Evolutionary conservation across 1,284 basidiomycete species (phyloP).

Genomic region (Lignosus rhinocerotis): DNA sequence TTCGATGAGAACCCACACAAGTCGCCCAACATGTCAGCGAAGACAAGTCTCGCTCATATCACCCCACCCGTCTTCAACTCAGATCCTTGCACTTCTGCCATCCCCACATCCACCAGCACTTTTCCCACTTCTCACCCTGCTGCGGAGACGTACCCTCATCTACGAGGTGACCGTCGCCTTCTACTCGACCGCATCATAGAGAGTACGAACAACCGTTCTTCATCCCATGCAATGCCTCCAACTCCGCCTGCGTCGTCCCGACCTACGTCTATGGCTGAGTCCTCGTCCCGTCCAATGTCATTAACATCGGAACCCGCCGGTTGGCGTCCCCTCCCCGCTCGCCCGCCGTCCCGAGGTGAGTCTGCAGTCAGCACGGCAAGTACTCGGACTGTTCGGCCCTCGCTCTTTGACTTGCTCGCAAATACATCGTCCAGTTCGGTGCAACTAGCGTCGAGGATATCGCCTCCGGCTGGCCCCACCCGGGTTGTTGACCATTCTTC

Average conservation of each 20-base stretch:
- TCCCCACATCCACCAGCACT: constrained; percentile 15
- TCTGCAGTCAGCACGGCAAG: constrained; percentile 13
- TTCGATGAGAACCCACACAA: constrained; percentile 51
- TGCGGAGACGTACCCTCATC: constrained; percentile 11
- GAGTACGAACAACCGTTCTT: constrained; percentile 20
- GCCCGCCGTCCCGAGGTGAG: constrained; percentile 9
- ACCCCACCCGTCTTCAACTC: constrained; percentile 2
- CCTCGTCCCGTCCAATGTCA: constrained; percentile 16
- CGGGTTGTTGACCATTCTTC: neutral
- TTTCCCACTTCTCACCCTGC: constrained; percentile 20
- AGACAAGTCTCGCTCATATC: constrained; percentile 3
- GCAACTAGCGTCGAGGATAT: neutral
- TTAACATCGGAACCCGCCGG: constrained; percentile 6
- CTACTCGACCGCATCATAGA: constrained; percentile 31
- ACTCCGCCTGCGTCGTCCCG: constrained; percentile 21
- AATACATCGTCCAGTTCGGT: constrained; percentile 2
- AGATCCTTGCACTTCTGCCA: constrained; percentile 12
- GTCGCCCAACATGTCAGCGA: constrained; percentile 27
- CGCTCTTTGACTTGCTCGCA: constrained; percentile 23
- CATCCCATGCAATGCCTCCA: constrained; percentile 13
- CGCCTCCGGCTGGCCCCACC: neutral
- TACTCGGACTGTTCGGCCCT: constrained; percentile 17
- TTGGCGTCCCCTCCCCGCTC: constrained; percentile 13
- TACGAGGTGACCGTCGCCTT: constrained; percentile 21
- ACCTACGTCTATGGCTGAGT: constrained; percentile 22